Base-by-base conservation (phyloP, 352 stramenopile species). In the Phytophthora tubulina region DNA sequence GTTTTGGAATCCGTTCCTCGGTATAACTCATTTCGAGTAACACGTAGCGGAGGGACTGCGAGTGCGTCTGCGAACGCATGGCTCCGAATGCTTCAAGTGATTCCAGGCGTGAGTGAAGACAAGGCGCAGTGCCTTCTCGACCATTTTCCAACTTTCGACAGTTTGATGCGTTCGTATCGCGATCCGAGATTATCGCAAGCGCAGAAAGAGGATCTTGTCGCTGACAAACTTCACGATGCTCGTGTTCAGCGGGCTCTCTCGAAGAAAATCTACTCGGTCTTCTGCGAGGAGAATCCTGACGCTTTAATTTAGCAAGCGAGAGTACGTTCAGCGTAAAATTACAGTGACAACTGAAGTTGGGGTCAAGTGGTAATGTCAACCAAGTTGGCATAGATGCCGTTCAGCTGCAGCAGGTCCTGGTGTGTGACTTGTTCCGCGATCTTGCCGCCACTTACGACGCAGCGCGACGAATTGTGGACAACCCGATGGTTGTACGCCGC, bases 381-480 rank as follows among this genome's bases (percentile, higher is more conserved):
- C 21, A 86, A 63, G 14, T 58, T 66, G 10, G 70, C 62, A 49
- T 85, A 85, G 38, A 82, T 73, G 0, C 77, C 77, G 15, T 73
- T 68, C 6, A 77, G n/a, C 15, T 72, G 66, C 17, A 98, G 59
- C 32, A 99, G 75, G 33, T 98, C 90, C 35, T 89, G 62, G 77
- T 99, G 96, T 6, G 90, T 98, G 31, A 96, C 97, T 39, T 90
- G 78, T 70, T 99, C 96, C 2, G 94, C 88, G 30, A 99, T 90
- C 59, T 83, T 84, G 14, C 97, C 97, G 31, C 96, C 82, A 21
- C 98, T 83, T 48, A 99, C 82, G 4, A 99, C 96, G 39, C 95
- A 45, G 94, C 96, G 81, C 97, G 92, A 70, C 93, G 91, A 59
- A 99, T 94, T 4, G 94, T 99, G 52, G 86, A 96, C 35, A 99